A percentile compares a stretch with the other conserved stretches of the same genome.
Evolutionary conservation across 106 monocot species (phyloP).

Genomic region (Amphibolis antarctica): DNA sequence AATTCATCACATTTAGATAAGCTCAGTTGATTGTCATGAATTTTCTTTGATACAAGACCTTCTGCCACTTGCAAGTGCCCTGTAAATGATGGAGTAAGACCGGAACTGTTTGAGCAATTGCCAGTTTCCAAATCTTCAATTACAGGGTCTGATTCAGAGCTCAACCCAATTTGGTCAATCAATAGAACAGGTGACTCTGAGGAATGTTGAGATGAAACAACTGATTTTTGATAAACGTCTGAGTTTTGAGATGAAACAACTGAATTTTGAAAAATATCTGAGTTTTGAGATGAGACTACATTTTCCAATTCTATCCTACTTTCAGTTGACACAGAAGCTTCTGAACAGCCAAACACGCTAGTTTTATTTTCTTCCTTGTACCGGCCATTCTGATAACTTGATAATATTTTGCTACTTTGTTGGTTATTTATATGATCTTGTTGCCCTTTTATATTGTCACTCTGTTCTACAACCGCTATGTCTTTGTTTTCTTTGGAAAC

Average conservation of each 20-base stretch:
- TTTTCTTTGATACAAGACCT: neutral
- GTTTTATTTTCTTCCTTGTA: conserved; percentile 13
- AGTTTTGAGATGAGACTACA: conserved; percentile 46
- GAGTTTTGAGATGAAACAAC: conserved; percentile 48
- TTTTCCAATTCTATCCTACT: conserved; percentile 10
- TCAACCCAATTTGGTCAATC: conserved; percentile 9
- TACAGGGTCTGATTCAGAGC: conserved; percentile 14
- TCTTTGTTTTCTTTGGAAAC: conserved; percentile 9
- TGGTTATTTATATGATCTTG: neutral
- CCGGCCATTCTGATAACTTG: conserved; percentile 10
- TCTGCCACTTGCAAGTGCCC: conserved; percentile 47
- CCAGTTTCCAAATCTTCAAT: conserved; percentile 11
- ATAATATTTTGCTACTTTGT: conserved; percentile 11
- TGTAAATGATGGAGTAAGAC: conserved; percentile 31
- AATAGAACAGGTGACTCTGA: conserved; percentile 14
- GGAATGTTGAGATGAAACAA: conserved; percentile 46
- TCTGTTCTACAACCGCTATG: neutral
- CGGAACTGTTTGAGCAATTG: conserved; percentile 8
- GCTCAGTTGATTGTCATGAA: neutral
- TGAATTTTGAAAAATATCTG: conserved; percentile 51
- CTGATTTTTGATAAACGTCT: no score
- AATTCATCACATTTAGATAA: neutral
- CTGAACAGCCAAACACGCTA: neutral
- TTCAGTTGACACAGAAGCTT: neutral
- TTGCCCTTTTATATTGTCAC: neutral